Evolutionary conservation across 2,329 filamentous ascomycete species (phyloP).

Genomic region (Talaromyces piceae): DNA sequence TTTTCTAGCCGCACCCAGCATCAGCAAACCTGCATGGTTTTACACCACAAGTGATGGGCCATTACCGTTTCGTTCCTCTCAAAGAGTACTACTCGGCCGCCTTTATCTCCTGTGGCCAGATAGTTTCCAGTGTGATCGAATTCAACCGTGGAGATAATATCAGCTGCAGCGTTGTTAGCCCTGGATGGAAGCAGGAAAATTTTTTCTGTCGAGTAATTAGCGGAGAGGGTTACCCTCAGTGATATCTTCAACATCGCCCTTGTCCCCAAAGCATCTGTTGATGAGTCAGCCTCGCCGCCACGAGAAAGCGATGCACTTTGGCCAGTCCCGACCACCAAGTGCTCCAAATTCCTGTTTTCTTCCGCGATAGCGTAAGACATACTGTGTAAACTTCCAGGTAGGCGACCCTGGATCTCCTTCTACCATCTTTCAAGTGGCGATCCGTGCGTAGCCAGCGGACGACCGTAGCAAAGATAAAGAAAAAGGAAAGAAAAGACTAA

Average conservation of each 20-base stretch:
- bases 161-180: constrained; percentile 25
- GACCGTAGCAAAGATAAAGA: constrained; percentile 12
- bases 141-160: constrained; percentile 47
- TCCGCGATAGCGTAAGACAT: constrained; percentile 40
- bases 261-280: constrained; percentile 93
- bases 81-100: constrained; percentile 45
- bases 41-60: constrained; percentile 24
- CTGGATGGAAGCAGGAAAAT: background rate
- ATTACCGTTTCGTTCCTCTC: constrained; percentile 82
- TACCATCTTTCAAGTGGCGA: constrained; percentile 66
- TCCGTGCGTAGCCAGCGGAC: constrained; percentile 21
- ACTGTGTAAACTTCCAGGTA: constrained; percentile 99
- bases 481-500: constrained; percentile 1
- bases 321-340: background rate
- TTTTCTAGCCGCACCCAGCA: constrained; percentile 61
- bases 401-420: constrained; percentile 89
- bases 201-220: background rate
- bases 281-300: constrained; percentile 11
- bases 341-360: constrained; percentile 1
- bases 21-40: background rate
- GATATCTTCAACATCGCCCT: constrained; percentile 98
- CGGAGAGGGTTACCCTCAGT: constrained; percentile 68
- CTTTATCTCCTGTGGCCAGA: constrained; percentile 46
- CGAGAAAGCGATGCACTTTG: background rate
- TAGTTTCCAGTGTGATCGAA: constrained; percentile 48